Evolutionary conservation across 163 green algal species (phyloP), one percentile per base, ranked within the genome.

Genomic region (Scenedesmus sp.): DNA sequence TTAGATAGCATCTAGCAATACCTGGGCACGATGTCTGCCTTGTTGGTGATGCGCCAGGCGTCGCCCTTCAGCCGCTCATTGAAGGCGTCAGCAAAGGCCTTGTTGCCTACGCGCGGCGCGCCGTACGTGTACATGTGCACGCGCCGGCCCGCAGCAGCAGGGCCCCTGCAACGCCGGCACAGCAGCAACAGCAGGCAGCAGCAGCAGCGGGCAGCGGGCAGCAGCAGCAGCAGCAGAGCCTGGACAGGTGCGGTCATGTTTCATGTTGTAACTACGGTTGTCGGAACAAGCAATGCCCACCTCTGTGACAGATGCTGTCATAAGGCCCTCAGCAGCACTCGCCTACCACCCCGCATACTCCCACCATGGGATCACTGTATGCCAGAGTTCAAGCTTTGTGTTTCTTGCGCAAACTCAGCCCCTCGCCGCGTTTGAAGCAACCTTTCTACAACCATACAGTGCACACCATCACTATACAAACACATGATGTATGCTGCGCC

Each of bases 91-190:
- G 95, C 94, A 92, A 98, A 97, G 4, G 92, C 91, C 88, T 92
- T 92, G 91, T 98, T 98, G 88, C 96, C 97, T 9, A 98, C 96
- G 7, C 97, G 95, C 9, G 97, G 97, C 1, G 93, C 96, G 34
- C 97, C 97, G 92, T 94, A 98, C 23, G 92, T 97, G 93, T 97
- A 98, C 88, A 98, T 94, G 4, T 85, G 67, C 7, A 96, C 89
- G 20, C 52, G 5, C 59, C 55, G 59, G 60, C 64, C 81, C 4
- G 18, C 88, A 46, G 88, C 66, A 15, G 73, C 16, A 26, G 88
- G 18, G 20, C 60, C 88, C 77, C 77, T 88, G 62, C 60, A 59
- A 13, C 20, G 55, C 18, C 2, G 5, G 15, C 9, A 56, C 4
- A 52, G 13, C 5, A 79, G 18, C 70, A 79, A 70, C 12, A 20